A percentile compares a stretch with the other conserved stretches of the same genome.
These are phyloP conservation scores for Trametes gibbosa DNA, from an alignment of 768 basidiomycete genomes.

Conservation along the genomic window DNA sequence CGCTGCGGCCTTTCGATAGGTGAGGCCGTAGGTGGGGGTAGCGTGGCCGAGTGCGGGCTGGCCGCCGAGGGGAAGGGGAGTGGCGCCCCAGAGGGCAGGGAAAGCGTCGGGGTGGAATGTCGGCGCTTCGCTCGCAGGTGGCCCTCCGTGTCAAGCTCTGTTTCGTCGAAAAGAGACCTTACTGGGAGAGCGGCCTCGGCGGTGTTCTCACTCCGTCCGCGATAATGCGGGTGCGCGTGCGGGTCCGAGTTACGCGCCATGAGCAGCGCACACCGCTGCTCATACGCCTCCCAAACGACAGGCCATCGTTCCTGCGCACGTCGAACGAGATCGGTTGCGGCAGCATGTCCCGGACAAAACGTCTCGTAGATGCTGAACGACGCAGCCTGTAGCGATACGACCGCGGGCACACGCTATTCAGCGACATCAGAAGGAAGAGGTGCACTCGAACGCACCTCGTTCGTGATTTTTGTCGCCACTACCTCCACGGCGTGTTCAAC, in stretches of 20 bases:
- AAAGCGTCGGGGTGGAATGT: constrained; percentile 20
- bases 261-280: constrained; percentile 63
- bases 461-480: constrained; percentile 24
- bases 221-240: not conserved
- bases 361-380: constrained; percentile 76
- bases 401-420: constrained; percentile 11
- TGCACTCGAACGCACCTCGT: constrained; percentile 22
- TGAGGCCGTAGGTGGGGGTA: not conserved
- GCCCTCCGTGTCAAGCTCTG: not conserved
- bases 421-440: not conserved
- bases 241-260: constrained; percentile 34
- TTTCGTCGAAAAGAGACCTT: constrained; percentile 4
- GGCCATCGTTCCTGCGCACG: constrained; percentile 60
- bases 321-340: constrained; percentile 74
- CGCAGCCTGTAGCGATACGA: constrained; percentile 49
- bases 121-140: constrained; percentile 17
- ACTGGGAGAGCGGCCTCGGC: not conserved
- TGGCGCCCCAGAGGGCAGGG: not conserved
- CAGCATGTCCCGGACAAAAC: constrained; percentile 85
- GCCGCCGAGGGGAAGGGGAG: constrained; percentile 4
- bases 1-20: not conserved
- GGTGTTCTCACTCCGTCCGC: constrained; percentile 3
- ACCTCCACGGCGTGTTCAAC: constrained; percentile 27
- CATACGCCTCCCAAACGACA: constrained; percentile 80
- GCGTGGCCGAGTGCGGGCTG: not conserved